Conservation (phyloP, 2,329 filamentous ascomycete genomes). For the Pseudogymnoascus sp. region DNA sequence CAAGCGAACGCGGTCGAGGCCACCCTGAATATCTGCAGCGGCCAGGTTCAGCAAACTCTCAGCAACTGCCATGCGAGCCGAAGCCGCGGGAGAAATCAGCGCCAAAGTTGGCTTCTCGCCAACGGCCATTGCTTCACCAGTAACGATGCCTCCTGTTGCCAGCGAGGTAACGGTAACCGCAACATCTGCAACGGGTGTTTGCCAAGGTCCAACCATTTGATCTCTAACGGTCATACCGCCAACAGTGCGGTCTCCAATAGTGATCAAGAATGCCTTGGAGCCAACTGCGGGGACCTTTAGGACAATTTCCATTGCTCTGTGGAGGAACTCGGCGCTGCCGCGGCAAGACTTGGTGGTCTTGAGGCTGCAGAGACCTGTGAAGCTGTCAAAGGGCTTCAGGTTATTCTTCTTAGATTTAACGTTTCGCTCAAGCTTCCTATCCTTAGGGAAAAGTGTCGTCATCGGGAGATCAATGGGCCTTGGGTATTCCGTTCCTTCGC, state of each 20-base stretch:
- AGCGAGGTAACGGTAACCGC: conserved; percentile 85
- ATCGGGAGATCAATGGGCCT: conserved; percentile 84
- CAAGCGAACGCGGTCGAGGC: conserved; percentile 71
- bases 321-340: conserved; percentile 35
- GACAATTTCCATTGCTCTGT: conserved; percentile 69
- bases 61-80: conserved; percentile 90
- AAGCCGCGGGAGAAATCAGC: conserved; percentile 80
- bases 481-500: conserved; percentile 65
- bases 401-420: conserved; percentile 62
- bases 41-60: conserved; percentile 91
- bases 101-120: conserved; percentile 86
- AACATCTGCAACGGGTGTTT: conserved; percentile 86
- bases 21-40: conserved; percentile 65
- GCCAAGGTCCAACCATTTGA: conserved; percentile 96
- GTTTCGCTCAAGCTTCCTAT: conserved; percentile 68
- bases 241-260: conserved; percentile 87
- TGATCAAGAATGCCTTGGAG: conserved; percentile 96
- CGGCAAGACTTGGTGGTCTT: conserved; percentile 40
- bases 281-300: conserved; percentile 81
- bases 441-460: conserved; percentile 79
- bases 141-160: conserved; percentile 54
- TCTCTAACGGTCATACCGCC: conserved; percentile 83
- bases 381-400: conserved; percentile 64
- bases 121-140: conserved; percentile 96
- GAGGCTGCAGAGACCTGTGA: conserved; percentile 41